phyloP scores from a whole-genome alignment of 1,139 yeast genomes.

The Keqinozyma sinolaborantium region DNA sequence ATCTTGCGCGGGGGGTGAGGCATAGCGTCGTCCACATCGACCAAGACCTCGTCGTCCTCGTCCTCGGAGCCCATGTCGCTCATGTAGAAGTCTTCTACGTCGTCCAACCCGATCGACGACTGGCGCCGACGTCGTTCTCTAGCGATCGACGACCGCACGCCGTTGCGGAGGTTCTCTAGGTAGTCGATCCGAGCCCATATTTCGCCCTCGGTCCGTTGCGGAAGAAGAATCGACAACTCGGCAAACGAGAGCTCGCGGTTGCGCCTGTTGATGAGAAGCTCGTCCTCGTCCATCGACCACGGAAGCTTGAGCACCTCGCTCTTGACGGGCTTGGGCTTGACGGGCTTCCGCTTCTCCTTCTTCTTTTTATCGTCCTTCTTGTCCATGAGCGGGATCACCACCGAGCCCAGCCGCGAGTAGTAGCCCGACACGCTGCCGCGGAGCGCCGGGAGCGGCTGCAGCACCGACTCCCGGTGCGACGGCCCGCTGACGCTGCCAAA shows the following conservation, averaged over 20 bases:
- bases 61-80: constrained; percentile 37
- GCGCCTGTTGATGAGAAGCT: constrained; percentile 55
- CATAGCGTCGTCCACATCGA: constrained; percentile 36
- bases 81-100: constrained; percentile 45
- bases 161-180: constrained; percentile 46
- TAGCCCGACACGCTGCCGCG: constrained; percentile 33
- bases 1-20: constrained; percentile 22
- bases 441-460: constrained; percentile 33
- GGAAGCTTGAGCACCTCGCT: constrained; percentile 37
- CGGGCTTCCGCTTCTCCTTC: constrained; percentile 8
- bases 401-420: constrained; percentile 44
- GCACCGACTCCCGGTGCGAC: constrained; percentile 37
- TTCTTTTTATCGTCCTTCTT: constrained; percentile 8
- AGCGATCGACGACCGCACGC: constrained; percentile 33
- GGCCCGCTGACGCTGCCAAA: constrained; percentile 45
- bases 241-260: constrained; percentile 63
- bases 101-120: constrained; percentile 42
- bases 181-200: constrained; percentile 61
- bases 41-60: constrained; percentile 33
- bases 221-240: constrained; percentile 70
- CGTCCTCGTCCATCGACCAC: constrained; percentile 71
- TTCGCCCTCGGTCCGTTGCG: constrained; percentile 71
- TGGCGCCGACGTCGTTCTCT: constrained; percentile 35
- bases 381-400: constrained; percentile 37
- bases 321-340: constrained; percentile 7